phyloP scores from a whole-genome alignment of 2,329 filamentous ascomycete species.

The Colletotrichum salicis region DNA sequence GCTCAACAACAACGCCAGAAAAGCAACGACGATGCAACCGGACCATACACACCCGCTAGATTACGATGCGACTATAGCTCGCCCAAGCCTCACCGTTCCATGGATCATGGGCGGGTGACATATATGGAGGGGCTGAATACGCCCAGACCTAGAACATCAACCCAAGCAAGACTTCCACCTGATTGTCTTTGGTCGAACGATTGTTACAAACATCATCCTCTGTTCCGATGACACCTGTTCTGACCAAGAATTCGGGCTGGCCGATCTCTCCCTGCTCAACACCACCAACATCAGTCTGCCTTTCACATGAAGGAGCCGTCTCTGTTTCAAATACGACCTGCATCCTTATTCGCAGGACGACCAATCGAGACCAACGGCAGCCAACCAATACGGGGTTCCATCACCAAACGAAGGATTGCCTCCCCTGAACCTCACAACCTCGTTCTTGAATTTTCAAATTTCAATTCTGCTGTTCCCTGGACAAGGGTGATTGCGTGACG shows the following conservation, averaged over 20 bases:
- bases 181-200: not conserved
- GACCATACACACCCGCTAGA: too few relatives aligned
- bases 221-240: not conserved
- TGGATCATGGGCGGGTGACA: not conserved
- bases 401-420: slow-evolving; percentile 4
- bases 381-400: slow-evolving; percentile 2
- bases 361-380: not conserved
- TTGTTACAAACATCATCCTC: not conserved
- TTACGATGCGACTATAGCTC: too few relatives aligned
- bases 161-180: too few relatives aligned
- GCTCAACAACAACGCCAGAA: not conserved
- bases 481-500: not conserved
- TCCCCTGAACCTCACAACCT: not conserved
- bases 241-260: not conserved
- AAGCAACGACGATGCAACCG: not conserved
- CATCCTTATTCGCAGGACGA: not conserved
- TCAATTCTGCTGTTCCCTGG: not conserved
- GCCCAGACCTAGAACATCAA: not conserved
- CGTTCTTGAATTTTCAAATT: not conserved
- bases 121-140: not conserved
- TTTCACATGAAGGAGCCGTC: not conserved
- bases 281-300: too few relatives aligned
- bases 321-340: not conserved
- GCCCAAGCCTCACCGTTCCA: not conserved
- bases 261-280: not conserved